Base-by-base conservation (phyloP, 139 green algal genomes). In the Chlorella sp. region DNA sequence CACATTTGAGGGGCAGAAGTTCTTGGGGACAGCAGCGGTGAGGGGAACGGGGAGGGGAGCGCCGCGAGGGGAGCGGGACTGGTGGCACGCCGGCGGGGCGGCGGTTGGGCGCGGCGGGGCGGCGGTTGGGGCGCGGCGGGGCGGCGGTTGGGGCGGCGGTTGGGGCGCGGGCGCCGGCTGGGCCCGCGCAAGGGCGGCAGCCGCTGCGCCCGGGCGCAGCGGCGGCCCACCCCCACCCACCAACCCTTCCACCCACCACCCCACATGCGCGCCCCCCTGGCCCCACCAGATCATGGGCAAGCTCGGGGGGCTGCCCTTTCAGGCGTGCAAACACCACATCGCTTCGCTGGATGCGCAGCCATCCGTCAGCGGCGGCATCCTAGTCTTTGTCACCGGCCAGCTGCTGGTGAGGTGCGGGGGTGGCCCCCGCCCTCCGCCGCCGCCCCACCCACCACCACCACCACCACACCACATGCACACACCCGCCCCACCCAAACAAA, bases 361-460 rank as follows among this genome's bases (percentile, higher is more conserved):
- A 11, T 94, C 90, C 25, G 71, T 91, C 11, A 86, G 77, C 2
- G 86, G 84, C 27, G 92, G 93, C 46, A 87, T 98, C 63, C 76
- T 97, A 43, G 91, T 98, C 3, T 97, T 97, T 76, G 91, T 96
- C 3, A 97, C 90, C 0, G 94, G 94, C 14, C 86, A 89, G 70
- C 88, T 97, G 40, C 59, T 94, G 80, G 91, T 95, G 77, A 50
- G 83, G 51, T 9, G 17, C 2, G n/a, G n/a, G n/a, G n/a, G n/a
- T n/a, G n/a, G n/a, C n/a, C n/a, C n/a, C n/a, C n/a, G n/a, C n/a
- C n/a, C n/a, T n/a, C n/a, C n/a, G n/a, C n/a, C n/a, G n/a, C n/a
- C n/a, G n/a, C n/a, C n/a, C n/a, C n/a, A n/a, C n/a, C n/a, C n/a
- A n/a, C n/a, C n/a, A n/a, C n/a, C n/a, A n/a, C n/a, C n/a, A n/a